Conservation (phyloP, 1,139 yeast genomes). For the Candida frijolesensis region DNA sequence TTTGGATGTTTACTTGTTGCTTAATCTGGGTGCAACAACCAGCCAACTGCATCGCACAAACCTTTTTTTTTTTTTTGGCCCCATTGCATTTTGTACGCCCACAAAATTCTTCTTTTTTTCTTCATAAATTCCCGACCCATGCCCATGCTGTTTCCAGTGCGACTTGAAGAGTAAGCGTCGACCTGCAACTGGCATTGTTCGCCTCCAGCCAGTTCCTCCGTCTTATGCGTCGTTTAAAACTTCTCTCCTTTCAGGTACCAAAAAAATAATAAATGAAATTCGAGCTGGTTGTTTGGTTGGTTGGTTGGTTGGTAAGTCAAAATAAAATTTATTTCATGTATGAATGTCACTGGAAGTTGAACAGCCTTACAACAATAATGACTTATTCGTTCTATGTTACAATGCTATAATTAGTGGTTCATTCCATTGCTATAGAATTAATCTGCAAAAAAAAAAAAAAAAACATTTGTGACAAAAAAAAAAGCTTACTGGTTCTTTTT, state of each 20-base stretch:
- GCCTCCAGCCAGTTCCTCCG: not conserved
- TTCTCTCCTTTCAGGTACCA: not conserved
- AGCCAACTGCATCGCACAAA: conserved; percentile 2
- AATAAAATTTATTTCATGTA: not conserved
- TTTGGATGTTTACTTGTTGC: not conserved
- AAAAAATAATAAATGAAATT: not conserved
- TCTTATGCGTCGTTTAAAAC: not conserved
- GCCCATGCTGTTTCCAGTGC: not conserved
- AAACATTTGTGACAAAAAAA: not conserved
- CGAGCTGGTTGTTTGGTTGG: not conserved
- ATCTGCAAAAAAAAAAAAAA: not conserved
- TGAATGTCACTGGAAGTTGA: not conserved
- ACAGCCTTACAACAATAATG: too few species aligned
- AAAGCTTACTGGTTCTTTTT: not conserved
- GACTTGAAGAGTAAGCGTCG: not conserved
- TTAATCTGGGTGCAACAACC: conserved; percentile 8
- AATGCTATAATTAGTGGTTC: too few species aligned
- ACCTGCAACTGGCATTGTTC: not conserved
- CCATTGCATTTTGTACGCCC: not conserved
- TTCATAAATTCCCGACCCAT: not conserved
- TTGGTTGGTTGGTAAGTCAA: not conserved
- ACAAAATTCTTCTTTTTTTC: not conserved
- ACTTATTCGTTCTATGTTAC: too few species aligned
- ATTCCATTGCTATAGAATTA: not conserved
- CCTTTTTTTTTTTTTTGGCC: not conserved